These are phyloP conservation scores for Nannochloris sp. DNA, from an alignment of 139 green algal genomes.

Conservation along the genomic window DNA sequence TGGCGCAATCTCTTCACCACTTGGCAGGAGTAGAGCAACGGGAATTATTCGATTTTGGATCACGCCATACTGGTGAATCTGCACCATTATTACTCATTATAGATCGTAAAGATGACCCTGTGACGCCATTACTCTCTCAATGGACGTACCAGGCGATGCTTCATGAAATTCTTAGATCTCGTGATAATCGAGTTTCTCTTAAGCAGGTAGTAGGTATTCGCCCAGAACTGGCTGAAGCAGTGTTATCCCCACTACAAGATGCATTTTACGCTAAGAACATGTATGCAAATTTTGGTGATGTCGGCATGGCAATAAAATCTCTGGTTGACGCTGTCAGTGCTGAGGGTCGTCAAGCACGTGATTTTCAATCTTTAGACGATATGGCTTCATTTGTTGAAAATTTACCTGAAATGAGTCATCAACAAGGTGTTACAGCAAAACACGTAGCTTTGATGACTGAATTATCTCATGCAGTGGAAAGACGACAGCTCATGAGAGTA, in stretches of 20 bases:
- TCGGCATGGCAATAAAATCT: conserved; percentile 64
- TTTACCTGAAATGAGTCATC: conserved; percentile 58
- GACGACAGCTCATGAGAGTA: conserved; percentile 63
- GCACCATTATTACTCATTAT: conserved; percentile 73
- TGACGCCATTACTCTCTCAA: conserved; percentile 75
- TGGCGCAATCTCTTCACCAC: conserved; percentile 64
- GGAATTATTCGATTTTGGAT: conserved; percentile 80
- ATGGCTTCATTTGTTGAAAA: conserved; percentile 84
- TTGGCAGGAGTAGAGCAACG: conserved; percentile 48
- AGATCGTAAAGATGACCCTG: conserved; percentile 79
- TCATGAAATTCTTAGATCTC: conserved; percentile 83
- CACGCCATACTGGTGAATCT: conserved; percentile 26
- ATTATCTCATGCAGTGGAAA: conserved; percentile 51
- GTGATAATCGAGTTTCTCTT: conserved; percentile 33
- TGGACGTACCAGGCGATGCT: conserved; percentile 85
- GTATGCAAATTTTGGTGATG: conserved; percentile 75
- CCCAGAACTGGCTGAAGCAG: conserved; percentile 57
- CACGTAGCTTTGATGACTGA: conserved; percentile 82
- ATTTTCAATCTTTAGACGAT: conserved; percentile 64
- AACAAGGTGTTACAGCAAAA: conserved; percentile 71
- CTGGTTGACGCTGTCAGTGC: conserved; percentile 23
- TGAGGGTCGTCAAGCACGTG: background rate
- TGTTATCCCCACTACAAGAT: conserved; percentile 57
- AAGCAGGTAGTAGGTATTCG: conserved; percentile 32
- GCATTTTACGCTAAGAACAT: conserved; percentile 72